These are phyloP conservation scores for Iberis pinnata DNA, from an alignment of 345 rosid species.

Conservation along the genomic window DNA sequence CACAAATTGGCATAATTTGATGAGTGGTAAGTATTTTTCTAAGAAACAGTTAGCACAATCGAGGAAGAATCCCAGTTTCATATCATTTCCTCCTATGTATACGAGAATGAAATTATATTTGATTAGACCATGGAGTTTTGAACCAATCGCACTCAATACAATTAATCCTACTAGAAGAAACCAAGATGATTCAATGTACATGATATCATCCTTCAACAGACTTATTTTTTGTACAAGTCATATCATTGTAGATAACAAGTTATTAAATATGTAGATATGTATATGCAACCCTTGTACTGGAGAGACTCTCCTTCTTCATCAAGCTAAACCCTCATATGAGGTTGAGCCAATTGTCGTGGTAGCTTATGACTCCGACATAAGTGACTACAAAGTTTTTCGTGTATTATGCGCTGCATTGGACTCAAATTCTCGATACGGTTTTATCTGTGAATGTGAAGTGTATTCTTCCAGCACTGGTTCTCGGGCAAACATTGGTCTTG, in stretches of 20 bases:
- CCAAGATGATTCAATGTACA: not conserved
- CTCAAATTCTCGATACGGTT: not conserved
- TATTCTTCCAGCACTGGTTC: constrained; percentile 30
- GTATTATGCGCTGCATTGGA: constrained; percentile 4
- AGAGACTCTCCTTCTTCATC: constrained; percentile 29
- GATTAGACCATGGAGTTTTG: not conserved
- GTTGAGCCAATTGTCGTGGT: constrained; percentile 30
- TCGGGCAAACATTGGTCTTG: constrained; percentile 30
- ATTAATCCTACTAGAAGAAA: not conserved
- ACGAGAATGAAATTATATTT: not conserved
- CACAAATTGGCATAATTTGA: not conserved
- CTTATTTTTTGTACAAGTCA: constrained; percentile 6
- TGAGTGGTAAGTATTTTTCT: constrained; percentile 4
- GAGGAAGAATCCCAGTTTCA: constrained; percentile 9
- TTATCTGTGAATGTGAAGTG: constrained; percentile 24
- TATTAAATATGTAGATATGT: constrained; percentile 27
- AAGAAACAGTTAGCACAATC: constrained; percentile 19
- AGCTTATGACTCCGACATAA: constrained; percentile 24
- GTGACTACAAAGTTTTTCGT: constrained; percentile 32
- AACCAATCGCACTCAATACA: not conserved
- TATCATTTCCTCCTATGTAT: constrained; percentile 1
- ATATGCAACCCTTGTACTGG: constrained; percentile 29
- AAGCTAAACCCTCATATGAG: constrained; percentile 21
- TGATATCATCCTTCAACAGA: constrained; percentile 17
- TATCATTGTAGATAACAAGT: not conserved